A percentile compares a stretch with the other conserved stretches of the same genome.
Evolutionary conservation across 495 filamentous ascomycete species (phyloP).

Genomic region (Clohesyomyces aquaticus): DNA sequence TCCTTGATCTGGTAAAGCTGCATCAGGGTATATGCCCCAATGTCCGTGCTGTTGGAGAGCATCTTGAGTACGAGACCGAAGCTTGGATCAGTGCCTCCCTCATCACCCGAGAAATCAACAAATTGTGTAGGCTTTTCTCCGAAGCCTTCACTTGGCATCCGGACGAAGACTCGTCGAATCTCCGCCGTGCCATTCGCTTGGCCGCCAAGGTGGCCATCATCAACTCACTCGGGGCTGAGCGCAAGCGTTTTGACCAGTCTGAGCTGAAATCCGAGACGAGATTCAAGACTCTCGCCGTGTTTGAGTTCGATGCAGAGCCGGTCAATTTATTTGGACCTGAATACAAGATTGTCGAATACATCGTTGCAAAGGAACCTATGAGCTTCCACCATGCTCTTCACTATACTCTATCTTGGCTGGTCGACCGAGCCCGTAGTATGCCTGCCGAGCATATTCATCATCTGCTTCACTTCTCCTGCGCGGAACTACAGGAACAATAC

Average conservation of each 20-base stretch:
- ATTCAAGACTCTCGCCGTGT: conserved; percentile 76
- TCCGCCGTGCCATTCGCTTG: conserved; percentile 73
- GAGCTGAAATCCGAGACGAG: conserved; percentile 83
- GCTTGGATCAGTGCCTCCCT: conserved; percentile 96
- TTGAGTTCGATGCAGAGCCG: conserved; percentile 74
- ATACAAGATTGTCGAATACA: conserved; percentile 78
- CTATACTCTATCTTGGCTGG: conserved; percentile 95
- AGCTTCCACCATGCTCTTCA: conserved; percentile 98
- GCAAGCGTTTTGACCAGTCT: conserved; percentile 79
- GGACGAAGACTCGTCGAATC: conserved; percentile 57
- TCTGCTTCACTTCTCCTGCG: conserved; percentile 64
- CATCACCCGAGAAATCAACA: conserved; percentile 92
- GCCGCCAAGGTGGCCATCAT: conserved; percentile 78
- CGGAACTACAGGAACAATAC: conserved; percentile 60
- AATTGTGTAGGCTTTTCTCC: conserved; percentile 82
- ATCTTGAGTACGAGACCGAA: conserved; percentile 97
- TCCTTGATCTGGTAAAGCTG: conserved; percentile 91
- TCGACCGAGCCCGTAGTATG: conserved; percentile 85
- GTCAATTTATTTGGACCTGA: conserved; percentile 28
- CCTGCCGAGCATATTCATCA: conserved; percentile 63
- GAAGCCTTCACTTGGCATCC: conserved; percentile 75
- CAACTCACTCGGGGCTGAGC: conserved; percentile 86
- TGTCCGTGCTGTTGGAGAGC: conserved; percentile 84
- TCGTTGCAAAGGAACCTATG: conserved; percentile 84
- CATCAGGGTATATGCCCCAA: conserved; percentile 98